Base-by-base conservation (phyloP, 2,329 filamentous ascomycete genomes). In the Trichoderma sp. region DNA sequence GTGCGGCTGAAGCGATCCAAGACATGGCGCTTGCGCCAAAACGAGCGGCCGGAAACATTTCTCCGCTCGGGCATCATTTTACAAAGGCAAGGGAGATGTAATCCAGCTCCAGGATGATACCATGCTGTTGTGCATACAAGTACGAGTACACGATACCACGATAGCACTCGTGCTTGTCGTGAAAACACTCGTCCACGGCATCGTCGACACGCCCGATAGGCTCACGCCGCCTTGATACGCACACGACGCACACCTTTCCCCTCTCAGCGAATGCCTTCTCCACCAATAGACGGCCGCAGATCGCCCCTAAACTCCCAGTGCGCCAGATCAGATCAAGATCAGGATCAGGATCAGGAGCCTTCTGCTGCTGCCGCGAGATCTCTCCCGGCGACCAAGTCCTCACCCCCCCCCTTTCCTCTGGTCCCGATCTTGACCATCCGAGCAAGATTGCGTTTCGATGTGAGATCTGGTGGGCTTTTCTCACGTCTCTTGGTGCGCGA, bases 241-340 rank as follows among this genome's bases (percentile, higher is more conserved):
- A 30, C 56, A 59, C 65, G 30, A 32, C 39, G 32, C 39, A 66
- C 64, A 34, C 64, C 55, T 55, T 55, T n/a, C 26, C 56, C 32
- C 13, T 52, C 39, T 24, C 49, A 30, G 61, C 37, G 21, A 46
- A 16, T 11, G 39, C 30, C n/a, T n/a, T 60, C 43, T 39, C 32
- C 55, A 59, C 65, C 65, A 67, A 67, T 67, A 30, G 65, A 52
- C 26, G 43, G 39, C 60, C 49, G 54, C 49, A 52, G 67, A 65
- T 69, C 59, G 60, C 59, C 67, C 59, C 67, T 69, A 65, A 61
- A 63, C 49, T 56, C 43, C 13, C 66, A 51, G 49, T 64, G 37
- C 46, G 63, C 56, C 68, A 67, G 68, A 69, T 69, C 60, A 66
- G 46, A 66, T 69, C 68, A 54, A 59, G 52, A 69, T 43, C 39